Percentiles rank a stretch among this genome's conserved stretches.
These are phyloP conservation scores for Candolleomyces aberdarensis DNA, from an alignment of 768 basidiomycete species.

Conservation along the genomic window DNA sequence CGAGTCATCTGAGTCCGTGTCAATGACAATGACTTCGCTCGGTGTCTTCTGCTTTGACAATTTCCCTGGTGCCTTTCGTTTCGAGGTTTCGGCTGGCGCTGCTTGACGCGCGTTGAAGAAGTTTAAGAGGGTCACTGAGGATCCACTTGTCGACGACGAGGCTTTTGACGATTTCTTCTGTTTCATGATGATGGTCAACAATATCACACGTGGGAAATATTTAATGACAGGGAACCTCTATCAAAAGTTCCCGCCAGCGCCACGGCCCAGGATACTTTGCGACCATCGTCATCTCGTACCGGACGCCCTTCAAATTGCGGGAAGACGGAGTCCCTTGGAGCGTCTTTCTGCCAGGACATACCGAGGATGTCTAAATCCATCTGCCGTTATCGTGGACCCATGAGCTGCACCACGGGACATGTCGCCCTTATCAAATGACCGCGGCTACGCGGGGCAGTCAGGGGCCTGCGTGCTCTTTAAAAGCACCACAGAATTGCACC, in stretches of 20 bases:
- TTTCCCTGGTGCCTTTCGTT: not conserved
- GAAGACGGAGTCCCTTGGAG: too few species aligned
- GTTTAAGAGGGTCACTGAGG: constrained; percentile 7
- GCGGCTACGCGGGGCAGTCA: not conserved
- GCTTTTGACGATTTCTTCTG: constrained; percentile 7
- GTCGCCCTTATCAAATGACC: too few species aligned
- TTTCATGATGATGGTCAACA: constrained; percentile 2
- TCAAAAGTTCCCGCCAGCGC: too few species aligned
- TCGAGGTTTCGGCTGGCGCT: not conserved
- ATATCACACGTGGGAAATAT: too few species aligned
- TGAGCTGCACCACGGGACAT: too few species aligned
- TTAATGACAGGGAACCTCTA: too few species aligned
- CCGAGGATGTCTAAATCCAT: too few species aligned
- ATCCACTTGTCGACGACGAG: not conserved
- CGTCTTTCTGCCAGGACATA: too few species aligned
- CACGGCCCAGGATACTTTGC: too few species aligned
- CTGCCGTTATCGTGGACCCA: too few species aligned
- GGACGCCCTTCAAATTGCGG: too few species aligned
- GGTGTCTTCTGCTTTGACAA: not conserved
- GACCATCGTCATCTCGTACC: too few species aligned
- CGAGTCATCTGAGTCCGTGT: constrained; percentile 56
- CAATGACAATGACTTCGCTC: constrained; percentile 55
- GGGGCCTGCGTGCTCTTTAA: not conserved
- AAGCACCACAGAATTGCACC: constrained; percentile 1
- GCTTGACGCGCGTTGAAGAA: constrained; percentile 6